Conservation (phyloP, 306 rosid genomes). For the Fragaria iinumae region DNA sequence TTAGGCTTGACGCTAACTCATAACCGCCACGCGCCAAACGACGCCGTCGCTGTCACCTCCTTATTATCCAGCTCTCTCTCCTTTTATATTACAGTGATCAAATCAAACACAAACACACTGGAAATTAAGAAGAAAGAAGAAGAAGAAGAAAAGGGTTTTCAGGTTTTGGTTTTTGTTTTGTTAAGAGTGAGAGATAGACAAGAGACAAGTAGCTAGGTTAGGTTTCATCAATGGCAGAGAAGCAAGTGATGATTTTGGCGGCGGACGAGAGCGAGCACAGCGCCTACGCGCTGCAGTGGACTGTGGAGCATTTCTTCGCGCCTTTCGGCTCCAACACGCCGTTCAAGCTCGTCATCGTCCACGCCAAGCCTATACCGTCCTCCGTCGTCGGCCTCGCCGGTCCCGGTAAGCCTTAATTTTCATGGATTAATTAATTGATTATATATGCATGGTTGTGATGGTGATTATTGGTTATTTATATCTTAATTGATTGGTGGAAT, state of each 20-base stretch:
- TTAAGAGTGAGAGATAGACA: neutral
- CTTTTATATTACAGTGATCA: neutral
- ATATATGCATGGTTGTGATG: no score
- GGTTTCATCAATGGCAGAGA: slow-evolving; percentile 20
- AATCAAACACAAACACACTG: neutral
- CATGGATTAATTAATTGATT: neutral
- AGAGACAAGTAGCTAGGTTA: slow-evolving; percentile 6
- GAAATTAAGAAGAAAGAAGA: neutral
- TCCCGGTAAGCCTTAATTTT: neutral
- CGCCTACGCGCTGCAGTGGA: slow-evolving; percentile 60
- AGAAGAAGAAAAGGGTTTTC: neutral
- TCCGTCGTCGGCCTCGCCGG: slow-evolving; percentile 43
- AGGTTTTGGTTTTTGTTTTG: neutral
- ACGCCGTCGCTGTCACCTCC: neutral
- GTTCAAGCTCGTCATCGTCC: slow-evolving; percentile 60
- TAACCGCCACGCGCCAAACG: neutral
- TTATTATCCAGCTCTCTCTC: neutral
- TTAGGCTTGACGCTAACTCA: neutral
- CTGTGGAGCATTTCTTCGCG: slow-evolving; percentile 48
- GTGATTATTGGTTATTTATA: neutral
- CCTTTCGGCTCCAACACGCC: slow-evolving; percentile 17
- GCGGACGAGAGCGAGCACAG: slow-evolving; percentile 68
- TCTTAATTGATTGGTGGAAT: neutral
- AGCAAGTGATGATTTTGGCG: slow-evolving; percentile 63
- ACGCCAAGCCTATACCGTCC: slow-evolving; percentile 50